Conservation (phyloP, 202 grass and related monocot species). For the Hordeum pubiflorum region DNA sequence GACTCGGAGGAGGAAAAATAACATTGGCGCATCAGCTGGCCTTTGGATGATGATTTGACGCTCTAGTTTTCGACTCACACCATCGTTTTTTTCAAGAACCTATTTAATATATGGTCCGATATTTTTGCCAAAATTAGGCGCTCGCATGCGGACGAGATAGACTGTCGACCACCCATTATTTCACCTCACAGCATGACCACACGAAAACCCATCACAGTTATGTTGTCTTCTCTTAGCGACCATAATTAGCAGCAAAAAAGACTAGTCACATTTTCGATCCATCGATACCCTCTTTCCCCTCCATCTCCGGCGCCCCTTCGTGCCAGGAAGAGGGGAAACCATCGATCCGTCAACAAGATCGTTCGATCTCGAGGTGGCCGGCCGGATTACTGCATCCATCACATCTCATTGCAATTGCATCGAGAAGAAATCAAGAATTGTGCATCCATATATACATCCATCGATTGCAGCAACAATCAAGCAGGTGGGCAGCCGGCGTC, state of each 20-base stretch:
- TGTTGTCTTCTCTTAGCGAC: background rate
- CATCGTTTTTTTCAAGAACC: too few relatives aligned
- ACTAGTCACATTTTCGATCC: background rate
- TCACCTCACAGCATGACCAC: background rate
- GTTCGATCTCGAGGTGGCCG: background rate
- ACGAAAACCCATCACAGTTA: background rate
- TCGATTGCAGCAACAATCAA: background rate
- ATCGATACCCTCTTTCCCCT: background rate
- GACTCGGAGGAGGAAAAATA: too few relatives aligned
- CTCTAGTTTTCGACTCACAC: too few relatives aligned
- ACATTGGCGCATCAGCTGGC: too few relatives aligned
- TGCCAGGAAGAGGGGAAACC: background rate
- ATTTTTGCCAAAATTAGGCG: background rate
- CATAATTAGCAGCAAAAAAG: conserved; percentile 1
- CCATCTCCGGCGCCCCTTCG: background rate
- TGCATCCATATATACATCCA: background rate
- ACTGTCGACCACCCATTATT: background rate
- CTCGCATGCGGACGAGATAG: background rate
- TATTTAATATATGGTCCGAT: too few relatives aligned
- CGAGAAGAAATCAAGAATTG: background rate
- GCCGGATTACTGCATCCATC: background rate
- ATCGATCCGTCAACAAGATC: background rate
- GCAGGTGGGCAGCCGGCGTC: background rate
- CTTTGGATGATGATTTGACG: too few relatives aligned
- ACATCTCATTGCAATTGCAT: background rate